Conservation (phyloP, 1,139 yeast genomes). For the Yamadazyma oceani region DNA sequence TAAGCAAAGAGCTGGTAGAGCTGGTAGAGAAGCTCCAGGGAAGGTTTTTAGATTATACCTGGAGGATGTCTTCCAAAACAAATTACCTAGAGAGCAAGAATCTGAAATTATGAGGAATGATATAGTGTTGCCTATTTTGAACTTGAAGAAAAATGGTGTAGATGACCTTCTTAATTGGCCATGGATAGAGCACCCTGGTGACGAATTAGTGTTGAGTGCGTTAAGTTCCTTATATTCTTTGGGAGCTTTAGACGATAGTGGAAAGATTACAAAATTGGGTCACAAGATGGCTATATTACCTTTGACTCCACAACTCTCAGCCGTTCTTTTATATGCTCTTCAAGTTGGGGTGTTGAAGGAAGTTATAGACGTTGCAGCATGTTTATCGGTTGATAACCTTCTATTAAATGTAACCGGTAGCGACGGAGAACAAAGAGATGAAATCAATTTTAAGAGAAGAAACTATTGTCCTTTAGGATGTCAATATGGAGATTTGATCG, state of each 20-base stretch:
- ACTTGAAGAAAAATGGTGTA: conserved; percentile 80
- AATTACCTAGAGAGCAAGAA: conserved; percentile 77
- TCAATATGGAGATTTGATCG: conserved; percentile 77
- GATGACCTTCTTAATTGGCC: conserved; percentile 83
- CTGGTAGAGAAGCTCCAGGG: conserved; percentile 93
- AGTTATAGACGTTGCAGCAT: conserved; percentile 86
- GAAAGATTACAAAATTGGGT: conserved; percentile 76
- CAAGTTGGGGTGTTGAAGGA: conserved; percentile 57
- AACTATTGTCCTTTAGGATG: conserved; percentile 68
- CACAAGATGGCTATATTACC: conserved; percentile 86
- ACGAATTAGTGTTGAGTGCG: conserved; percentile 73
- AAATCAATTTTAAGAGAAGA: conserved; percentile 61
- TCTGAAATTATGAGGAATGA: conserved; percentile 91
- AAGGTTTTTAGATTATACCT: conserved; percentile 84
- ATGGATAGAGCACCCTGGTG: conserved; percentile 91
- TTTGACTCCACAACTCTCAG: conserved; percentile 87
- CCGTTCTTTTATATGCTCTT: conserved; percentile 73
- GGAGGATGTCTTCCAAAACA: conserved; percentile 58
- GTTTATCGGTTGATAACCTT: conserved; percentile 89
- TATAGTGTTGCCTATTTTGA: conserved; percentile 77
- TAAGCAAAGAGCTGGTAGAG: conserved; percentile 95
- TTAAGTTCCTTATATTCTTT: conserved; percentile 74
- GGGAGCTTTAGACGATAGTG: conserved; percentile 75
- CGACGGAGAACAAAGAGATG: conserved; percentile 78
- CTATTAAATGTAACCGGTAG: conserved; percentile 63